Evolutionary conservation across 805 yeast genomes (phyloP).

Genomic region (Saturnispora sanitii): DNA sequence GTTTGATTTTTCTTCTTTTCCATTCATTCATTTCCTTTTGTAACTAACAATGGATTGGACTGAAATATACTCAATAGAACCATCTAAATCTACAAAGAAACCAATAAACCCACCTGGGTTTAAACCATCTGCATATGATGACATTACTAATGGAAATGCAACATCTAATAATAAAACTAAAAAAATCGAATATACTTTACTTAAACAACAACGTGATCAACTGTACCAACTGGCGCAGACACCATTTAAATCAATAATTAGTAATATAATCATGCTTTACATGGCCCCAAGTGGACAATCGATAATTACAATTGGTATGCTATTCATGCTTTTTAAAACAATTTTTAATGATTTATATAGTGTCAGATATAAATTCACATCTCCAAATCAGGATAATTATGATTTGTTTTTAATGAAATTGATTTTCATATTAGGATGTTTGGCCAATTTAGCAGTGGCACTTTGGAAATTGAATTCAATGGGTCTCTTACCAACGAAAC

Average conservation of each 20-base stretch:
- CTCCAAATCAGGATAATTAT: slow-evolving; percentile 11
- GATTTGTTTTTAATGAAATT: slow-evolving; percentile 21
- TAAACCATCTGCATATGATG: neutral
- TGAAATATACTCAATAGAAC: neutral
- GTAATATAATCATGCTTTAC: slow-evolving; percentile 83
- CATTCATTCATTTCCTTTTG: neutral
- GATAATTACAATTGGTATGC: slow-evolving; percentile 84
- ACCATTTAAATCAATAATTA: slow-evolving; percentile 79
- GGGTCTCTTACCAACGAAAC: slow-evolving; percentile 85
- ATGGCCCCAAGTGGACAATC: slow-evolving; percentile 89
- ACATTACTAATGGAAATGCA: neutral
- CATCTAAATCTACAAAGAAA: neutral
- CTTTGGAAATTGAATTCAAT: slow-evolving; percentile 73
- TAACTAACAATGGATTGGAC: neutral
- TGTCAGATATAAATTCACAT: no score
- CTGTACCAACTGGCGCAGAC: slow-evolving; percentile 81
- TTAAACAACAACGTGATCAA: slow-evolving; percentile 43
- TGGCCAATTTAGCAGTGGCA: slow-evolving; percentile 61
- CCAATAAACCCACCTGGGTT: neutral
- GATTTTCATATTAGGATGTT: slow-evolving; percentile 29
- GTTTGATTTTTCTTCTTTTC: neutral
- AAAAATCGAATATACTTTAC: slow-evolving; percentile 25
- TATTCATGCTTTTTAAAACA: slow-evolving; percentile 68
- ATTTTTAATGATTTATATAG: slow-evolving; percentile 70
- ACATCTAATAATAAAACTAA: neutral